phyloP scores from a whole-genome alignment of 805 yeast genomes.

The Clavispora fructus region DNA sequence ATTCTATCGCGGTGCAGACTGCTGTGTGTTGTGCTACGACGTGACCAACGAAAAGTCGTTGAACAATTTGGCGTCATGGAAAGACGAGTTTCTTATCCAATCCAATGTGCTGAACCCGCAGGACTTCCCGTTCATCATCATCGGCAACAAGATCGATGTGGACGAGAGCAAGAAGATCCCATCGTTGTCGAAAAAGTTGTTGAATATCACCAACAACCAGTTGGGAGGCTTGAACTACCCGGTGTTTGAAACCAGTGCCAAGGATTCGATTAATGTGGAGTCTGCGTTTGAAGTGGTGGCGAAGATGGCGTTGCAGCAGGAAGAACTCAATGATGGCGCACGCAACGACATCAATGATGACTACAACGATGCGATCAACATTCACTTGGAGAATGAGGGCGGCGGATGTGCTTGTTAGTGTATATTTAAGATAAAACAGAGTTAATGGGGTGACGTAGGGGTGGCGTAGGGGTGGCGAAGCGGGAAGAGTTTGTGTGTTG shows the following conservation, averaged over 20 bases:
- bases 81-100: constrained; percentile 91
- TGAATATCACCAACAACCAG: constrained; percentile 39
- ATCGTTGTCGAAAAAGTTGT: constrained; percentile 47
- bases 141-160: constrained; percentile 92
- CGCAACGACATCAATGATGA: constrained; percentile 59
- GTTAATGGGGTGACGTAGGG: no score
- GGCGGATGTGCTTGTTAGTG: constrained; percentile 68
- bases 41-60: constrained; percentile 93
- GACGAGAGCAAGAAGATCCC: constrained; percentile 85
- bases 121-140: constrained; percentile 89
- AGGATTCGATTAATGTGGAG: constrained; percentile 92
- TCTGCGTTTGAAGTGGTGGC: constrained; percentile 95
- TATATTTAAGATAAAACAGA: background rate
- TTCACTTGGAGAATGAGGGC: constrained; percentile 79
- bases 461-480: no score
- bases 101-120: constrained; percentile 92
- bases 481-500: no score
- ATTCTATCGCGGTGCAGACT: constrained; percentile 95
- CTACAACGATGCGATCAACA: constrained; percentile 93
- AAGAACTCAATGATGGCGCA: constrained; percentile 81
- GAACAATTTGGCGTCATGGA: constrained; percentile 85
- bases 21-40: constrained; percentile 93
- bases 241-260: constrained; percentile 95
- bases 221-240: constrained; percentile 68
- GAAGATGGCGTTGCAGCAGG: constrained; percentile 92